Evolutionary conservation across 2,329 filamentous ascomycete species (phyloP), one percentile per base, ranked within the genome.

Genomic region (Camillea tinctor): DNA sequence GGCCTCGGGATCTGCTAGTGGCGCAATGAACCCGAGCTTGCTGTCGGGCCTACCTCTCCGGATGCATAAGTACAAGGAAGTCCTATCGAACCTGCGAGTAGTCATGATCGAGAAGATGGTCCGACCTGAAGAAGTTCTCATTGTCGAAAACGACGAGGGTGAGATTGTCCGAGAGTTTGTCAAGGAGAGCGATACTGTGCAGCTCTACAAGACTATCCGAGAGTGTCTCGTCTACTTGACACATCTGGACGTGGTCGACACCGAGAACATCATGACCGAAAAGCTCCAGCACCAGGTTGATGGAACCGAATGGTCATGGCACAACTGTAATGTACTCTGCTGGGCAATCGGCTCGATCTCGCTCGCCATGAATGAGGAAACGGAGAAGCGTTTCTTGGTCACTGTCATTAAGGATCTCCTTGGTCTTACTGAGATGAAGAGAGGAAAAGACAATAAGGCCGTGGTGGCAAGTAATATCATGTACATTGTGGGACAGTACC

Each of bases 101-200:
- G 95, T 99, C 66, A 99, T 99, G 95, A 98, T 99, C 64, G 95
- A 99, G 80, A 97, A 97, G 83, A 99, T 99, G 95, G 95, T 99
- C 30, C 87, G 93, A 50, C 95, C 95, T 0, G 95, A 99, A 78
- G 96, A 99, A 78, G 96, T 99, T 8, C 77, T 99, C 68, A 96
- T 99, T 71, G 95, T 99, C n/a, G 95, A 99, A 78, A 99, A 99
- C 75, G 95, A 99, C 64, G 95, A 99, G 77, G 95, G 96, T 64
- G 95, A 99, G 75, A 99, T 99, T 69, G 95, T 99, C 26, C 92
- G 95, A 69, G 95, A 99, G 73, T 99, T 99, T 67, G 95, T 99
- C 74, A 99, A 99, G 81, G 95, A 99, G 79, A 97, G 93, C 69
- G 95, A 99, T 76, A 99, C 95, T 0, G 97, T 99, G 51, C 95